These are phyloP conservation scores for Halocafeteria seosinensis DNA, from an alignment of 108 stramenopile species.

Conservation along the genomic window DNA sequence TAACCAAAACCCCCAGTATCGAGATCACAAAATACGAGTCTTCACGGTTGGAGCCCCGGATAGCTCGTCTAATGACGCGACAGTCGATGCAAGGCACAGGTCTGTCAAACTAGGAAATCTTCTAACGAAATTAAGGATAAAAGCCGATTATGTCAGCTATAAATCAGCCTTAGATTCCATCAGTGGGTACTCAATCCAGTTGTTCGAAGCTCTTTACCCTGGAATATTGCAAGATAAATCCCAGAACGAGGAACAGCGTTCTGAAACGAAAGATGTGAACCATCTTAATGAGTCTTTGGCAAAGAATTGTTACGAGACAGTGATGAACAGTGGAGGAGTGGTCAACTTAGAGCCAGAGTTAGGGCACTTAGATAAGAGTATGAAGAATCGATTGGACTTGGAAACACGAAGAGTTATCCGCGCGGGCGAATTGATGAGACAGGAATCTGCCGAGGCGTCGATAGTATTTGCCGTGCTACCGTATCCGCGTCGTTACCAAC, in stretches of 20 bases:
- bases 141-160: not conserved
- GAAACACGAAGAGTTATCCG: not conserved
- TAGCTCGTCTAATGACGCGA: not conserved
- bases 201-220: not conserved
- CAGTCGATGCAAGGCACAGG: conserved; percentile 3
- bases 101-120: not conserved
- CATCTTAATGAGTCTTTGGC: not conserved
- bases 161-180: not conserved
- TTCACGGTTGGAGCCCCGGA: conserved; percentile 8
- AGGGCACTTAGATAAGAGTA: not conserved
- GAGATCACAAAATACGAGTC: conserved; percentile 1
- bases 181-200: not conserved
- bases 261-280: no score
- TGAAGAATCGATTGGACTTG: not conserved
- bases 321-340: not conserved
- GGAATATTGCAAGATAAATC: not conserved
- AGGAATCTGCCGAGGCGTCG: not conserved
- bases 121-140: conserved; percentile 2
- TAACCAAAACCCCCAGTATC: not conserved
- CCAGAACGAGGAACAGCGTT: not conserved
- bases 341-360: not conserved
- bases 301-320: not conserved
- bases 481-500: not conserved
- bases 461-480: not conserved
- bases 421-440: not conserved